phyloP scores from a whole-genome alignment of 352 stramenopile genomes.

The Phytophthora hybrid region DNA sequence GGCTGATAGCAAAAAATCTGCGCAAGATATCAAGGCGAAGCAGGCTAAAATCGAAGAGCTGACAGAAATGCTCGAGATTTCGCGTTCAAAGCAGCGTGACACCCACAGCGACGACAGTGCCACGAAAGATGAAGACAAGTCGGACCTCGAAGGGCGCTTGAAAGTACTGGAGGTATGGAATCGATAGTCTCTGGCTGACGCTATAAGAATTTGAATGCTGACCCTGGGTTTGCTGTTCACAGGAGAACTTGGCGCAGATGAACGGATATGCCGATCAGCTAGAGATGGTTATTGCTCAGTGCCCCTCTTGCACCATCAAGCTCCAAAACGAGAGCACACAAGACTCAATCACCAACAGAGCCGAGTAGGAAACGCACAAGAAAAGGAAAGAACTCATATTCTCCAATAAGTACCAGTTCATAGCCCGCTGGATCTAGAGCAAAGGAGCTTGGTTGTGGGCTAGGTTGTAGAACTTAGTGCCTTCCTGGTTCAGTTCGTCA shows the following conservation, averaged over 20 bases:
- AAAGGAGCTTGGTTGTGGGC: constrained; percentile 70
- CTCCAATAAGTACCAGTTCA: constrained; percentile 30
- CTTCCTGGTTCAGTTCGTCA: constrained; percentile 77
- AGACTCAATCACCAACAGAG: constrained; percentile 38
- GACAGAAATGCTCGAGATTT: constrained; percentile 37
- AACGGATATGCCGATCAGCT: constrained; percentile 84
- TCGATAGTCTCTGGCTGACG: background rate
- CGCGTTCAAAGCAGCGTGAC: constrained; percentile 18
- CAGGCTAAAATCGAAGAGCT: constrained; percentile 51
- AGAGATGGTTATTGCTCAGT: constrained; percentile 79
- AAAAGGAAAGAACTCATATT: constrained; percentile 33
- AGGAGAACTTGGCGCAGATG: constrained; percentile 84
- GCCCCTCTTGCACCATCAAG: constrained; percentile 72
- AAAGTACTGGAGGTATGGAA: constrained; percentile 72
- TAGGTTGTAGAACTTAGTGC: constrained; percentile 82
- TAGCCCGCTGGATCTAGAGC: constrained; percentile 44
- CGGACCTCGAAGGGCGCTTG: constrained; percentile 45
- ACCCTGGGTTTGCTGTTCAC: constrained; percentile 7
- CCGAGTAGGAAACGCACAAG: constrained; percentile 24
- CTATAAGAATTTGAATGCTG: constrained; percentile 1
- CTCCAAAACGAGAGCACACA: constrained; percentile 76
- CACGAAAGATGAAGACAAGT: constrained; percentile 26
- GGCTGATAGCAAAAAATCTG: constrained; percentile 8
- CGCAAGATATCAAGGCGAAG: constrained; percentile 39
- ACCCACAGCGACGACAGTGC: background rate